Evolutionary conservation across 2,329 filamentous ascomycete species (phyloP), one percentile per base, ranked within the genome.

Genomic region (Diaporthe vexans): DNA sequence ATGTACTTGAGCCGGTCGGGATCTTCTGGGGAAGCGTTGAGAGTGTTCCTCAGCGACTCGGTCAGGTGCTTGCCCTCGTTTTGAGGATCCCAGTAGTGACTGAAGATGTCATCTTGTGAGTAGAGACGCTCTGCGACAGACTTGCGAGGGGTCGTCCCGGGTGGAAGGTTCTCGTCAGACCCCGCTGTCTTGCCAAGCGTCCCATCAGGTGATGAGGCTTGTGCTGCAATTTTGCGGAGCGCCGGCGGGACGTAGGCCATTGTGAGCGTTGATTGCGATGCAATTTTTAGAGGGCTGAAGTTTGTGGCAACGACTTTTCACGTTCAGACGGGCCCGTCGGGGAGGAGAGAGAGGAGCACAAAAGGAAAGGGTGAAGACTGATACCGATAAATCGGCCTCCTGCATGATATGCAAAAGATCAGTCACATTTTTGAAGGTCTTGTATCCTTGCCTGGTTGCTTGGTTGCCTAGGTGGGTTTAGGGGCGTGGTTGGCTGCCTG

Each of bases 191-290:
- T 40, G 21, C 13, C 57, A 26, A 17, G 21, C 24, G 4, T 8
- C n/a, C 21, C 35, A 40, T 40, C n/a, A 5, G 13, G 4, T 10
- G 35, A n/a, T 15, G 35, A 15, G n/a, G 21, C 13, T 40, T 59
- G 57, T 10, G 57, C 57, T 10, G 57, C 57, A 17, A 4, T 59
- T 4, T 59, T 40, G n/a, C 57, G 57, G 8, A 59, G 57, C n/a
- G 57, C 57, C 4, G 57, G 57, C 6, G 57, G 57, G n/a, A 59
- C n/a, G n/a, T 59, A 59, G 57, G 57, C 57, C 57, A 59, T 59
- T 59, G 57, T 59, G 54, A 4, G 6, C 17, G 57, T 40, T 40
- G 35, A 5, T 40, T 35, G 11, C 3, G 35, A 59, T 37, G 21
- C 24, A 29, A 29, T 11, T 2, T 2, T n/a, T 21, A 2, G 11